Evolutionary conservation across 352 stramenopile species (phyloP), one percentile per base, ranked within the genome.

Genomic region (Phytophthora rubi): DNA sequence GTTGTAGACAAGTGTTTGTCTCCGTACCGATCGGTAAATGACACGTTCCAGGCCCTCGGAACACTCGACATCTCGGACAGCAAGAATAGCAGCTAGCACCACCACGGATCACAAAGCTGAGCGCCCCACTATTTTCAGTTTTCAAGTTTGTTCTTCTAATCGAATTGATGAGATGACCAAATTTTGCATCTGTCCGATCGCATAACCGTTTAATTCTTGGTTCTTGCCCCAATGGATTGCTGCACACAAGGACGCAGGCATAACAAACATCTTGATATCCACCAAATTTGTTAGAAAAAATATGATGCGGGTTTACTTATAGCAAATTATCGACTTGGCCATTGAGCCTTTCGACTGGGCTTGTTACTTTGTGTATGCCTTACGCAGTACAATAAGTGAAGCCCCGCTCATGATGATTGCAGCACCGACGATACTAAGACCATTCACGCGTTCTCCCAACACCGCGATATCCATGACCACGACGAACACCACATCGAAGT

Each of bases 71-170:
- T 8, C 18, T 5, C 8, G 18, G 21, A 8, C 5, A 53, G 55
- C 45, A 65, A 65, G 56, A 71, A 71, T 70, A 70, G 55, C 62
- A 23, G 7, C 30, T 9, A 16, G 56, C 3, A 2, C 45, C 16
- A 3, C 3, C 12, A 12, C 49, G 26, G 33, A 39, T 58, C 44
- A 70, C 35, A 28, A 54, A 32, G n/a, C 18, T 44, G 5, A 48
- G 47, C 12, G 16, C 6, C n/a, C 49, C 28, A 52, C 67, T 71
- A 74, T 74, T 74, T 73, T 74, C 68, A 21, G 42, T 18, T 18
- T 23, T 48, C 18, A 6, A 74, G 21, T 18, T 10, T 26, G 47
- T 66, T 45, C 61, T 53, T 74, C 60, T 53, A 44, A 70, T 74
- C 61, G 3, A 8, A 5, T 8, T 15, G 67, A 59, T 74, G 53